phyloP scores from a whole-genome alignment of 495 filamentous ascomycete species.

The Cetradonia linearis region DNA sequence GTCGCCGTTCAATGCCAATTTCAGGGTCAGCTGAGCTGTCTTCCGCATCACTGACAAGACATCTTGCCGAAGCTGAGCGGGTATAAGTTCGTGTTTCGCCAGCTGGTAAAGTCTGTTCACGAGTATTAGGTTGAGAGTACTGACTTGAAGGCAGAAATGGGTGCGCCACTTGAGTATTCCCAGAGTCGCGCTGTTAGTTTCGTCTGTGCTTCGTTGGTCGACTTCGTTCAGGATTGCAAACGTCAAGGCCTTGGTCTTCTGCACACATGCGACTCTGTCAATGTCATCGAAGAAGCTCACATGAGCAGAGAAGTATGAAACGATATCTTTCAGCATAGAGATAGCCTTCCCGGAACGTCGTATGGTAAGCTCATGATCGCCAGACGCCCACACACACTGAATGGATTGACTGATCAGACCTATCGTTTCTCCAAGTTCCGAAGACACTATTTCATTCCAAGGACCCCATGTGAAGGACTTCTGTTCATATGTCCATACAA shows the following conservation, averaged over 20 bases:
- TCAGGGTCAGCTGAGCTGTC: conserved; percentile 29
- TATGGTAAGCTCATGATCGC: neutral
- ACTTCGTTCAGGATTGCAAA: conserved; percentile 28
- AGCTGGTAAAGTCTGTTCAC: conserved; percentile 37
- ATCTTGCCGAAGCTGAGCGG: conserved; percentile 23
- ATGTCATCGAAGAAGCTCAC: conserved; percentile 46
- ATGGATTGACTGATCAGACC: conserved; percentile 39
- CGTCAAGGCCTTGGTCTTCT: conserved; percentile 28
- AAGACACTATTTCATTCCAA: conserved; percentile 61
- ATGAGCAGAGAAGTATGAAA: conserved; percentile 40
- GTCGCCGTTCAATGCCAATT: neutral
- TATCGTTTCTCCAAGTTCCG: conserved; percentile 52
- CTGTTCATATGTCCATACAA: conserved; percentile 38
- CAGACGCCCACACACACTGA: neutral
- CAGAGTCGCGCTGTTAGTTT: neutral
- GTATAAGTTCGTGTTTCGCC: conserved; percentile 32
- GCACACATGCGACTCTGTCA: conserved; percentile 36
- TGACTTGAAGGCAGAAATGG: conserved; percentile 24
- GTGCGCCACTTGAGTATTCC: conserved; percentile 19
- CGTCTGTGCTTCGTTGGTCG: conserved; percentile 11
- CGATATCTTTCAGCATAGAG: conserved; percentile 30
- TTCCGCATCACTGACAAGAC: conserved; percentile 28
- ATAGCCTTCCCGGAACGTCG: neutral
- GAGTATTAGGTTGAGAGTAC: conserved; percentile 33
- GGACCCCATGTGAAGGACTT: conserved; percentile 49